These are phyloP conservation scores for Neckera pumila DNA, from an alignment of 225 moss, liverwort and hornwort species.

Conservation along the genomic window DNA sequence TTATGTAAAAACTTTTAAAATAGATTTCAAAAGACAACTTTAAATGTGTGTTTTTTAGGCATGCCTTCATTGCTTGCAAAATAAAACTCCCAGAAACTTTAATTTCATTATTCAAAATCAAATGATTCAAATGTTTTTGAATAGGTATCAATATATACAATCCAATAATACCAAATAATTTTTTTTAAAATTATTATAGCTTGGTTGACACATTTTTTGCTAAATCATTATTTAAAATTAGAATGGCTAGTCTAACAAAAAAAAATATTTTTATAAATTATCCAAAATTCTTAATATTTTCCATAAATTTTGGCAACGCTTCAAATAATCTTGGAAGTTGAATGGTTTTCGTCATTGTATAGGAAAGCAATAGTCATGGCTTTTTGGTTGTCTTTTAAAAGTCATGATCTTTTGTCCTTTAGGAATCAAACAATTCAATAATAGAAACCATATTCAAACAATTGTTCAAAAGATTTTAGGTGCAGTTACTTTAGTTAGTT, in stretches of 20 bases:
- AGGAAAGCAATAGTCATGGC: too few relatives aligned
- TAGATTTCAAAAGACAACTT: not conserved
- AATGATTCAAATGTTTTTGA: not conserved
- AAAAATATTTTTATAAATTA: too few relatives aligned
- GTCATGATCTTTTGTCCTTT: accelerated
- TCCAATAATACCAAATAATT: accelerated
- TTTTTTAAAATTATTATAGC: too few relatives aligned
- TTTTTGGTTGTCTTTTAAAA: too few relatives aligned
- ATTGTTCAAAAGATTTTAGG: not conserved
- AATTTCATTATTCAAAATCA: accelerated
- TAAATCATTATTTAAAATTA: too few relatives aligned
- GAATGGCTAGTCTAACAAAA: too few relatives aligned
- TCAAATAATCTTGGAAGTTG: too few relatives aligned
- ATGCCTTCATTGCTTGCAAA: accelerated
- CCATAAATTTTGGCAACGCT: too few relatives aligned
- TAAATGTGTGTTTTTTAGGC: not conserved
- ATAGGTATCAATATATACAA: not conserved
- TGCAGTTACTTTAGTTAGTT: not conserved
- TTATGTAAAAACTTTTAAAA: not conserved
- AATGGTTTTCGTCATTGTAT: too few relatives aligned
- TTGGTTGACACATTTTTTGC: too few relatives aligned
- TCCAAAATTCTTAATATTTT: too few relatives aligned
- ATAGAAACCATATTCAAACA: not conserved
- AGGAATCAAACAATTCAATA: not conserved
- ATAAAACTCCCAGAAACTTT: not conserved